Percentiles rank a stretch among this genome's conserved stretches.
Conservation (phyloP, 352 stramenopile species). For the Pelagophyceae sp. region DNA sequence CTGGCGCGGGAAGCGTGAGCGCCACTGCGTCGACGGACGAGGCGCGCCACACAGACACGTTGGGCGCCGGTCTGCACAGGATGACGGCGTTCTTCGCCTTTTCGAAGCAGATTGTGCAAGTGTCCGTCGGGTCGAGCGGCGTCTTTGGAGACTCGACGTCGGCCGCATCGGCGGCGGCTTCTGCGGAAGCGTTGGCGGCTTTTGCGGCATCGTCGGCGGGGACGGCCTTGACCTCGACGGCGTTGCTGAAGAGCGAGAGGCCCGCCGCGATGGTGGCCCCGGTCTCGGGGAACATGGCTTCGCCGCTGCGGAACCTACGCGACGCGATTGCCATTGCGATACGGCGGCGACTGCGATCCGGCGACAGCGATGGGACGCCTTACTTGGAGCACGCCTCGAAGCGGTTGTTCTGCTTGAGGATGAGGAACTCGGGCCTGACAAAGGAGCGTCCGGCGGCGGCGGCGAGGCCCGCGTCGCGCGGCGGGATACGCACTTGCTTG, state of each 20-base stretch:
- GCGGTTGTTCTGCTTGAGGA: slow-evolving; percentile 11
- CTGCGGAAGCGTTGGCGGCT: too few species aligned
- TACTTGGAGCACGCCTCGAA: too few species aligned
- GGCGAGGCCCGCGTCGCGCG: neutral
- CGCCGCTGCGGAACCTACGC: too few species aligned
- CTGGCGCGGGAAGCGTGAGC: neutral
- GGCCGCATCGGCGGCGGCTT: neutral
- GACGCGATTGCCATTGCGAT: too few species aligned
- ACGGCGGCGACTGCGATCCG: too few species aligned
- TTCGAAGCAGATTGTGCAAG: slow-evolving; percentile 19
- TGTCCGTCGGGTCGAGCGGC: slow-evolving; percentile 3
- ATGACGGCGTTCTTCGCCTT: slow-evolving; percentile 19
- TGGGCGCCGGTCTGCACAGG: too few species aligned
- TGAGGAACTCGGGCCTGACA: neutral
- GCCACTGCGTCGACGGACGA: too few species aligned
- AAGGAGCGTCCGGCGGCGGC: neutral
- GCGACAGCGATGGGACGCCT: too few species aligned
- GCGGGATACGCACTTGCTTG: neutral
- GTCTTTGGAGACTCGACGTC: neutral
- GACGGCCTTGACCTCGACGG: neutral
- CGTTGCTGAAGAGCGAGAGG: neutral
- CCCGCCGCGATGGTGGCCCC: neutral
- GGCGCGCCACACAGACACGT: too few species aligned
- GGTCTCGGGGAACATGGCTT: neutral
- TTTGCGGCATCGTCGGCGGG: neutral